Percentiles rank a stretch among this genome's conserved stretches.
Evolutionary conservation across 225 moss, liverwort and hornwort species (phyloP).

Genomic region (Sphagnum contortum): DNA sequence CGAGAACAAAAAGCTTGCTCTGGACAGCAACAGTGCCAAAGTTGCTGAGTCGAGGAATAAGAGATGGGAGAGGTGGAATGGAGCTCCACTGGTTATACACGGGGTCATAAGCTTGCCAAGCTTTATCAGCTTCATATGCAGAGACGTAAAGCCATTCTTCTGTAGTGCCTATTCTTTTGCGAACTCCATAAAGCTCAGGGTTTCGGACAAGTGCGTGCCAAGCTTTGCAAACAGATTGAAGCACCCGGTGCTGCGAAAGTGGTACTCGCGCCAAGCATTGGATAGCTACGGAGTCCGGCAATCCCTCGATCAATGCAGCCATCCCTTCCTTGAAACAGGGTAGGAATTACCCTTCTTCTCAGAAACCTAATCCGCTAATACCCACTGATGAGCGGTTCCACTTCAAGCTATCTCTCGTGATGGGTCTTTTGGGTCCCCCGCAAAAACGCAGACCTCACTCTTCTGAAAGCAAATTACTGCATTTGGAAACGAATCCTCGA

Average conservation of each 20-base stretch:
- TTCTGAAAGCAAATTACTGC: no score
- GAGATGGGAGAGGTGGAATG: conserved; percentile 58
- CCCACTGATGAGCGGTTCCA: no score
- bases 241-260: conserved; percentile 43
- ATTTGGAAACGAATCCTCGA: no score
- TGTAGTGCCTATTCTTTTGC: conserved; percentile 40
- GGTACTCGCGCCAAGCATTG: conserved; percentile 87
- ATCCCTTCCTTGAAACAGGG: background rate
- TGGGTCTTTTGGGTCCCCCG: no score
- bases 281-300: conserved; percentile 73
- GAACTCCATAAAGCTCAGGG: conserved; percentile 60
- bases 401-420: no score
- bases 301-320: conserved; percentile 56
- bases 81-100: conserved; percentile 52
- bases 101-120: conserved; percentile 98
- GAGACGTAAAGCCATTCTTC: conserved; percentile 86
- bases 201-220: conserved; percentile 58
- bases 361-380: no score
- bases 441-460: no score
- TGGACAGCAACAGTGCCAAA: conserved; percentile 68
- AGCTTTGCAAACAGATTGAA: conserved; percentile 67
- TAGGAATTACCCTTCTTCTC: no score
- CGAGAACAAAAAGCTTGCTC: conserved; percentile 81
- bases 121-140: conserved; percentile 65
- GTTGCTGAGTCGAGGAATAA: conserved; percentile 45